phyloP scores from a whole-genome alignment of 805 yeast species.

The Kuraishia capsulata region DNA sequence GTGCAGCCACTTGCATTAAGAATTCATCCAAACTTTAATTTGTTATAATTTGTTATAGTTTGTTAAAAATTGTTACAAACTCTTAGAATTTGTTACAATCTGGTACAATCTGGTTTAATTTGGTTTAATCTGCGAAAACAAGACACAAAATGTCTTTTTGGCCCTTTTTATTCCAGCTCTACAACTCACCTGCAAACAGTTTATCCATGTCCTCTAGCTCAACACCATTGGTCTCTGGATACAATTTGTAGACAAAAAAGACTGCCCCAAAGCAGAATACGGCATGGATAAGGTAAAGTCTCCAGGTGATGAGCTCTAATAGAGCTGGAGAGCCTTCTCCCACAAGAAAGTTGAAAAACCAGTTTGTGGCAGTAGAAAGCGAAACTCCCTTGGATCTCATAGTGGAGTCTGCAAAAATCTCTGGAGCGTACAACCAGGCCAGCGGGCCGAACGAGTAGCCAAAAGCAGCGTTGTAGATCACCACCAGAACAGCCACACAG shows the following conservation, averaged over 20 bases:
- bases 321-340: constrained; percentile 87
- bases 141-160: too few relatives aligned
- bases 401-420: constrained; percentile 62
- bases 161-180: not conserved
- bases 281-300: constrained; percentile 72
- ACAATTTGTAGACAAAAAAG: constrained; percentile 27
- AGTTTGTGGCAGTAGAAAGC: constrained; percentile 77
- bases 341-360: constrained; percentile 84
- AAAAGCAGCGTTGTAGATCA: constrained; percentile 72
- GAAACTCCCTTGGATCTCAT: constrained; percentile 86
- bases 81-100: too few relatives aligned
- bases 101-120: too few relatives aligned
- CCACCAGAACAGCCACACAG: constrained; percentile 63
- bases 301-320: constrained; percentile 69
- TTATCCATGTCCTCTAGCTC: constrained; percentile 36
- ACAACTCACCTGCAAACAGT: constrained; percentile 22
- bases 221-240: constrained; percentile 37
- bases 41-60: too few relatives aligned
- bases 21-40: too few relatives aligned
- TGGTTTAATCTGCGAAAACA: too few relatives aligned
- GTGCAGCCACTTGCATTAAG: too few relatives aligned
- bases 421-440: constrained; percentile 82
- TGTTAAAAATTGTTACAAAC: too few relatives aligned
- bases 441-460: constrained; percentile 91
- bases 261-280: constrained; percentile 43